Conservation (phyloP, 441 rosid genomes). For the Arabidopsis hybrid region DNA sequence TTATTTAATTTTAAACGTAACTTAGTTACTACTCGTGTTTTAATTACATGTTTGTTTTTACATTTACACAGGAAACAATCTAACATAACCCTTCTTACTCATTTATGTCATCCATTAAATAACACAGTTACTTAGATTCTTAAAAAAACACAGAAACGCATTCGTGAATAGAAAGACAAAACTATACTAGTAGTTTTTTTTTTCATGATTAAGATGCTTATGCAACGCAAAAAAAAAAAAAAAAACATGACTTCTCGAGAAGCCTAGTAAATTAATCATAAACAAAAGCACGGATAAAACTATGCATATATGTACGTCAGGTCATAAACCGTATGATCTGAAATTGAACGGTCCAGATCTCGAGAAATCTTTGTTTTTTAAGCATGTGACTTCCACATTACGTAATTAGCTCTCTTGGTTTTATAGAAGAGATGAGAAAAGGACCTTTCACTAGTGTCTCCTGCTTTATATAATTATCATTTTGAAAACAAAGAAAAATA, state of each 20-base stretch:
- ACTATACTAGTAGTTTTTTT: neutral
- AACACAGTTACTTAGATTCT: constrained; percentile 10
- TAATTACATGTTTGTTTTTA: constrained; percentile 1
- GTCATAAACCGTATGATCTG: constrained; percentile 1
- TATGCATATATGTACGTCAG: neutral
- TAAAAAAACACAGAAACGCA: neutral
- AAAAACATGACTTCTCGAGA: neutral
- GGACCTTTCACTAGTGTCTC: constrained; percentile 29
- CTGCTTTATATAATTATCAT: neutral
- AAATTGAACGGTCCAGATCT: constrained; percentile 33
- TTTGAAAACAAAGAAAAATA: neutral
- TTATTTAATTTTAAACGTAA: constrained; percentile 11
- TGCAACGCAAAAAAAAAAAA: neutral
- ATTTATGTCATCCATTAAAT: constrained; percentile 10
- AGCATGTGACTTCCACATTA: constrained; percentile 38
- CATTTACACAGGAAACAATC: constrained; percentile 17
- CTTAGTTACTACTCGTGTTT: neutral
- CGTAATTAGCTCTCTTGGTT: constrained; percentile 17
- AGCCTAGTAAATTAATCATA: neutral
- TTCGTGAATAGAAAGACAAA: neutral
- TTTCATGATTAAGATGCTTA: neutral
- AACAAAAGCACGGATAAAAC: neutral
- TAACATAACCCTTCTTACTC: neutral
- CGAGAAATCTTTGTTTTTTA: constrained; percentile 18
- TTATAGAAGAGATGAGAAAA: constrained; percentile 25